Evolutionary conservation across 192 early-diverging fungal genomes (phyloP).

Genomic region (Coemansia sp.): DNA sequence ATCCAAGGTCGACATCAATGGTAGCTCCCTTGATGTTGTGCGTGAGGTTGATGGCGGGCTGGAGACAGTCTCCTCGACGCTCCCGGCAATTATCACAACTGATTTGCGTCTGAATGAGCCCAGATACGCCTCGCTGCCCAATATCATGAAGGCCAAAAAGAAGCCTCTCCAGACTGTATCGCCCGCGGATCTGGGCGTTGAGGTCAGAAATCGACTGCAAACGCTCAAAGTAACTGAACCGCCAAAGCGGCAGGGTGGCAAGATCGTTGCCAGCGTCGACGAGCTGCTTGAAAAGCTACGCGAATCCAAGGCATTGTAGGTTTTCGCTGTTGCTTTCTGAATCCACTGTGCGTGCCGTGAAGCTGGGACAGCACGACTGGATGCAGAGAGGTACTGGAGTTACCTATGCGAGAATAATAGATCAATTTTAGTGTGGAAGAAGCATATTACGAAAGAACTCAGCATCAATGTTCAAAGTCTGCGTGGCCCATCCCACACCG

Average conservation of each 20-base stretch:
- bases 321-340: neutral
- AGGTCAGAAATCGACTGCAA: conserved; percentile 79
- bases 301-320: conserved; percentile 73
- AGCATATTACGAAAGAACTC: too few relatives aligned
- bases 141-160: conserved; percentile 99
- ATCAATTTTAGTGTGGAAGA: too few relatives aligned
- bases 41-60: conserved; percentile 98
- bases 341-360: neutral
- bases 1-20: conserved; percentile 83
- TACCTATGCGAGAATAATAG: too few relatives aligned
- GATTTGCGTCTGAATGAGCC: conserved; percentile 96
- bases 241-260: conserved; percentile 87
- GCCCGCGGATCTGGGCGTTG: conserved; percentile 78
- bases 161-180: conserved; percentile 84
- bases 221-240: conserved; percentile 91
- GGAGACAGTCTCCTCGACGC: conserved; percentile 77
- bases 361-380: neutral
- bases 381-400: neutral
- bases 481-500: too few relatives aligned
- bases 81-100: conserved; percentile 94
- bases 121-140: conserved; percentile 87
- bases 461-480: too few relatives aligned
- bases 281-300: conserved; percentile 88
- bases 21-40: conserved; percentile 73
- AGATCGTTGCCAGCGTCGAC: conserved; percentile 89